Percentiles rank a stretch among this genome's conserved stretches.
Conservation (phyloP, 495 filamentous ascomycete species). For the Lasiosphaeria ovina region DNA sequence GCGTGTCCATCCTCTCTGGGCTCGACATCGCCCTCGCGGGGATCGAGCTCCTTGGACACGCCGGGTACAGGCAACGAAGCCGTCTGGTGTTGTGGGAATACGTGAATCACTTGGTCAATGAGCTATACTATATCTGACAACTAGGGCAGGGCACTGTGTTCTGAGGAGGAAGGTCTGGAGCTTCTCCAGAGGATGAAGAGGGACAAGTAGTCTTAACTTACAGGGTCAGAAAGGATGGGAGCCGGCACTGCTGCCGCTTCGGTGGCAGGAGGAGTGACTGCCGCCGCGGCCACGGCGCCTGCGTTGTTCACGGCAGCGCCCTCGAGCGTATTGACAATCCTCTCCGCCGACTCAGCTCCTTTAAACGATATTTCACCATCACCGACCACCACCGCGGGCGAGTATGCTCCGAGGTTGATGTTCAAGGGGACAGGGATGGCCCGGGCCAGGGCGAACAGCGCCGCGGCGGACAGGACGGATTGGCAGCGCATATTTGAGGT, state of each 20-base stretch:
- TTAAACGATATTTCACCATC: constrained; percentile 56
- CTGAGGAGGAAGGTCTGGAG: not conserved
- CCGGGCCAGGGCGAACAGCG: constrained; percentile 15
- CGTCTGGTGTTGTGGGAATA: not conserved
- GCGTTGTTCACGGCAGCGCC: constrained; percentile 12
- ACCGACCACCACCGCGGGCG: constrained; percentile 57
- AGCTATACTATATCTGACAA: not conserved
- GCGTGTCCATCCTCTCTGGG: constrained; percentile 1
- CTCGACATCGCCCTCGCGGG: not conserved
- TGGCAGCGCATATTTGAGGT: constrained; percentile 21
- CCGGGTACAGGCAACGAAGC: constrained; percentile 7
- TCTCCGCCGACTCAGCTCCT: constrained; percentile 31
- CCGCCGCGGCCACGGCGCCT: not conserved
- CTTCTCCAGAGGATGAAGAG: not conserved
- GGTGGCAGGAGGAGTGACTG: not conserved
- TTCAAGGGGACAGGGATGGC: constrained; percentile 50
- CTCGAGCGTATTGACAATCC: constrained; percentile 17
- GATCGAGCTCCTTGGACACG: constrained; percentile 9
- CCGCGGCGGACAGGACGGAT: constrained; percentile 15
- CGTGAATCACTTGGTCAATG: not conserved
- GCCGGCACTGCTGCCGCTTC: not conserved
- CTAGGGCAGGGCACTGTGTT: not conserved
- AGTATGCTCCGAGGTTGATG: constrained; percentile 60
- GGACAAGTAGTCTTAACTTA: not conserved
- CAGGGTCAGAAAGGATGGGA: constrained; percentile 11